Conservation (phyloP, 345 rosid species). For the Microcos paniculata region DNA sequence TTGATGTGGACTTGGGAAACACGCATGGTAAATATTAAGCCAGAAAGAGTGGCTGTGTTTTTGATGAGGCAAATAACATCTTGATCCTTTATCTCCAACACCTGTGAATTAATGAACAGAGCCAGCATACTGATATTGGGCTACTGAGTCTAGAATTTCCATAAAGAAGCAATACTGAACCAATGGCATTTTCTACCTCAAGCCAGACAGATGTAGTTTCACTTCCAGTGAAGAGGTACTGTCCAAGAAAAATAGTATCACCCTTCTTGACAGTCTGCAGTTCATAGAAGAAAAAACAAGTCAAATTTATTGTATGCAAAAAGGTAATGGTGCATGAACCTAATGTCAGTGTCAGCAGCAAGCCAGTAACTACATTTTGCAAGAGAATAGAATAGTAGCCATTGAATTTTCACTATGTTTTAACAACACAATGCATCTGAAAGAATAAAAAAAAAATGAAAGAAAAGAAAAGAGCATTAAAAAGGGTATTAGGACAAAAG, state of each 20-base stretch:
- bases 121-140: neutral
- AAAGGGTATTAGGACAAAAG: neutral
- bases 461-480: neutral
- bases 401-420: neutral
- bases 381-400: neutral
- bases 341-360: neutral
- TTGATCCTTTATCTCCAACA: neutral
- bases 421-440: neutral
- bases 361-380: neutral
- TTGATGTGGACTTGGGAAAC: neutral
- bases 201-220: conserved; percentile 2
- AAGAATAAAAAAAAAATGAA: neutral
- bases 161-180: neutral
- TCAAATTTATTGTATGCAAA: neutral
- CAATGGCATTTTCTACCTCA: neutral
- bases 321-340: neutral
- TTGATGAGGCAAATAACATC: neutral
- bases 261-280: conserved; percentile 1
- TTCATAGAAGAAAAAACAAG: neutral
- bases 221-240: conserved; percentile 1
- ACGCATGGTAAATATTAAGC: neutral
- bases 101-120: neutral
- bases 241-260: conserved; percentile 1
- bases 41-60: neutral
- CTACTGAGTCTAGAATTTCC: neutral